Base-by-base conservation (phyloP, 805 yeast species). In the Nakazawaea wickerhamii region DNA sequence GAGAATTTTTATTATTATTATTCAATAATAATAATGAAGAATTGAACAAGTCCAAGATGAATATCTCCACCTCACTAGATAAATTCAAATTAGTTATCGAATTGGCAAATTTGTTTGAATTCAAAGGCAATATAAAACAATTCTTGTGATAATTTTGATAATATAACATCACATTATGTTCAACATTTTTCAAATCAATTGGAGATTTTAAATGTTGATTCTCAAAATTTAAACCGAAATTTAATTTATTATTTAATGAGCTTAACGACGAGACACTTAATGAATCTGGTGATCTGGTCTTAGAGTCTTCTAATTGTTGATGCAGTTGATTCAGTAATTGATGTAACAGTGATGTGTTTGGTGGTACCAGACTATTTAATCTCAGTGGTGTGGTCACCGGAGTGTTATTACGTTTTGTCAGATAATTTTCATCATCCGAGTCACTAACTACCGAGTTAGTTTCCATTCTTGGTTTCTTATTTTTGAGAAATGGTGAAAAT, bases 41-140 rank as follows among this genome's bases (percentile, higher is more conserved):
- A 40, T 63, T 61, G 49, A 76, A 73, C 2, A 71, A 48, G 23
- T 70, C 74, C 11, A 70, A 43, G 1, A 73, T 52, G 30, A 49
- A 38, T 11, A 52, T 45, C 36, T 55, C 53, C 20, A 61, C 61
- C 9, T 60, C 60, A 20, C 52, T 55, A n/a, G 58, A 58, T 25
- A 61, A 41, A 5, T 53, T 41, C 35, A 51, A 30, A 14, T 54
- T 51, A 11, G 51, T 49, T 0, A 65, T 40, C 28, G 55, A 46
- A 5, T 53, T 45, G n/a, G 53, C 25, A 5, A 69, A 46, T 14
- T 51, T 50, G 14, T 52, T 50, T 17, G 55, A 54, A 40, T 63
- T 55, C 43, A 59, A 57, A 1, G 77, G 71, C 20, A 76, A 55
- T 3, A 75, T 55, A 6, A 80, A 79, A 48, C 71, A 69, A 35